Conservation (phyloP, 2,329 filamentous ascomycete species). For the Fusarium burgessii region DNA sequence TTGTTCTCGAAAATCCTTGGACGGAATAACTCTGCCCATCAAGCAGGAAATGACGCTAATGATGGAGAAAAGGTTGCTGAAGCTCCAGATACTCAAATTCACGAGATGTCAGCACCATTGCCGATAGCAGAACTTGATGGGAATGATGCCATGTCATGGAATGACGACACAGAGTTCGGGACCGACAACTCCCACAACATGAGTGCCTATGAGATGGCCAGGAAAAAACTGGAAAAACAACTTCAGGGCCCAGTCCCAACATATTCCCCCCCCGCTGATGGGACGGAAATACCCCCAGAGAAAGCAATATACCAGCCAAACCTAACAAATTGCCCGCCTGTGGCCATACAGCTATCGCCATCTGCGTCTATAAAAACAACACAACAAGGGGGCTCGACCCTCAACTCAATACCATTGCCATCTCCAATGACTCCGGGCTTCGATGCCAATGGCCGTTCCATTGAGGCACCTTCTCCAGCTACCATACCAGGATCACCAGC, state of each 20-base stretch:
- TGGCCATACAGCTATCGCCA: constrained; percentile 31
- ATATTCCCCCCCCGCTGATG: constrained; percentile 58
- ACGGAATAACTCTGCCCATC: constrained; percentile 50
- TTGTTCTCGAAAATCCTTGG: constrained; percentile 59
- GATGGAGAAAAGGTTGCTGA: constrained; percentile 47
- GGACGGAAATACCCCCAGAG: constrained; percentile 46
- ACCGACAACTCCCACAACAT: constrained; percentile 55
- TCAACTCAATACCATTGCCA: constrained; percentile 55
- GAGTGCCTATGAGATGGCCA: constrained; percentile 63
- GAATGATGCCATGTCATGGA: constrained; percentile 52
- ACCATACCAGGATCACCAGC: constrained; percentile 45
- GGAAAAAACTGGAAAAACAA: constrained; percentile 64
- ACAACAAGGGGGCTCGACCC: constrained; percentile 34
- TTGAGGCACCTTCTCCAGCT: constrained; percentile 58
- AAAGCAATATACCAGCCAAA: constrained; percentile 44
- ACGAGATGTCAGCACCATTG: constrained; percentile 62
- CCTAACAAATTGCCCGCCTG: constrained; percentile 35
- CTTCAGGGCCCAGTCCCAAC: constrained; percentile 63
- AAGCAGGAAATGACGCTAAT: constrained; percentile 36
- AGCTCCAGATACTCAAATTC: constrained; percentile 61
- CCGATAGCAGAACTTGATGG: constrained; percentile 64
- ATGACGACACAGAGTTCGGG: constrained; percentile 56
- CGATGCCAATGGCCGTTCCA: constrained; percentile 56
- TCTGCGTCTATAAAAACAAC: constrained; percentile 38
- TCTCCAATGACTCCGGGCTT: constrained; percentile 61